A percentile compares a stretch with the other conserved stretches of the same genome.
These are phyloP conservation scores for Boletus sensibilis DNA, from an alignment of 768 basidiomycete species.

Conservation along the genomic window DNA sequence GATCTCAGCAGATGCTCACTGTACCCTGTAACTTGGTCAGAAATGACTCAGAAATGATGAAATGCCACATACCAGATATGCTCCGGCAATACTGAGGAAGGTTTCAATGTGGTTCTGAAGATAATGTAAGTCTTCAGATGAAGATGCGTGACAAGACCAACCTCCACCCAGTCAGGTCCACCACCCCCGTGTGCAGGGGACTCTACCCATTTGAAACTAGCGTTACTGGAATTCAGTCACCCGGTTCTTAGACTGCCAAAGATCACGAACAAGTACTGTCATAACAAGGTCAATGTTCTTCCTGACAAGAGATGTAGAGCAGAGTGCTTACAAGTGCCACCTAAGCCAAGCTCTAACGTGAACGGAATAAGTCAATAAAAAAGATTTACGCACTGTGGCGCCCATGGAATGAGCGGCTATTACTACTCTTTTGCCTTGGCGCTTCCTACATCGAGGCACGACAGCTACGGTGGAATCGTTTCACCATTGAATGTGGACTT, in stretches of 20 bases:
- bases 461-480: not conserved
- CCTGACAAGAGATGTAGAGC: not conserved
- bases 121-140: not conserved
- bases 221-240: slow-evolving; percentile 5
- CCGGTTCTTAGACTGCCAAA: not conserved
- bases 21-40: slow-evolving; percentile 54
- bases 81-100: slow-evolving; percentile 81
- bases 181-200: slow-evolving; percentile 78
- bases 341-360: slow-evolving; percentile 43
- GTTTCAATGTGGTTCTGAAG: slow-evolving; percentile 78
- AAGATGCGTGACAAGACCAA: slow-evolving; percentile 23
- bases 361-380: not conserved
- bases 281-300: slow-evolving; percentile 1
- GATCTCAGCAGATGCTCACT: slow-evolving; percentile 42
- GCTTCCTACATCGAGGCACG: slow-evolving; percentile 41
- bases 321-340: slow-evolving; percentile 43
- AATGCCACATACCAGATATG: slow-evolving; percentile 63
- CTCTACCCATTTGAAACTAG: slow-evolving; percentile 95
- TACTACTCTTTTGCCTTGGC: slow-evolving; percentile 76
- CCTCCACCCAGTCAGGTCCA: slow-evolving; percentile 90
- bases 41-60: not conserved
- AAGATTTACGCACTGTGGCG: slow-evolving; percentile 52
- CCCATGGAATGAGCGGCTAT: slow-evolving; percentile 89
- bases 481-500: slow-evolving; percentile 18
- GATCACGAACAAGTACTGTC: slow-evolving; percentile 79